Evolutionary conservation across 2,329 filamentous ascomycete genomes (phyloP).

Genomic region (Fusarium tupiense): DNA sequence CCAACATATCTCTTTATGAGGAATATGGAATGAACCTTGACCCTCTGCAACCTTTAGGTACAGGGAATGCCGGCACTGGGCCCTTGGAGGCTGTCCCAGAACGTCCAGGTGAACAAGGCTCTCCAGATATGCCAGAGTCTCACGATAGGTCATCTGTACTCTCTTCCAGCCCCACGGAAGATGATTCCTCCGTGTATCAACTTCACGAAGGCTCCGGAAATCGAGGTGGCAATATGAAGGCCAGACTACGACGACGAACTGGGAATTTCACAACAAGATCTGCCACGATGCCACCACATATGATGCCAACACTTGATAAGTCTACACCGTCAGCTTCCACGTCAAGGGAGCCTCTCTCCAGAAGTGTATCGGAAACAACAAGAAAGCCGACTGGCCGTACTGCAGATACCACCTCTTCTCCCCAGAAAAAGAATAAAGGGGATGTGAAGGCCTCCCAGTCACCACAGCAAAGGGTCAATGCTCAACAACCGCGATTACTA

Average conservation of each 20-base stretch:
- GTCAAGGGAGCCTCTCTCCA: conserved; percentile 38
- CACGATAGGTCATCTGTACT: conserved; percentile 12
- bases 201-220: conserved; percentile 48
- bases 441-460: conserved; percentile 4
- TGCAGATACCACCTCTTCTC: neutral
- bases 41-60: conserved; percentile 3
- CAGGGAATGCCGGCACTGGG: neutral
- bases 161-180: conserved; percentile 16
- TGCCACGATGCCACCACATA: conserved; percentile 43
- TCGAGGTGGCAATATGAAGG: conserved; percentile 43
- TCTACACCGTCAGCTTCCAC: conserved; percentile 45
- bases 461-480: neutral
- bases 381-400: neutral
- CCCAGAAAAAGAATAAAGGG: neutral
- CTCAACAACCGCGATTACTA: conserved; percentile 13
- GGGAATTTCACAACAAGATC: conserved; percentile 46
- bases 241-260: conserved; percentile 45
- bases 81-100: conserved; percentile 21
- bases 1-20: conserved; percentile 22
- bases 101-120: conserved; percentile 7
- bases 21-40: conserved; percentile 10
- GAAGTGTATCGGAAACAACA: conserved; percentile 2
- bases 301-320: conserved; percentile 41
- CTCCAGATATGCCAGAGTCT: neutral
- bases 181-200: conserved; percentile 31